These are phyloP conservation scores for Claviceps lovelessii DNA, from an alignment of 2,329 filamentous ascomycete species.

Conservation along the genomic window DNA sequence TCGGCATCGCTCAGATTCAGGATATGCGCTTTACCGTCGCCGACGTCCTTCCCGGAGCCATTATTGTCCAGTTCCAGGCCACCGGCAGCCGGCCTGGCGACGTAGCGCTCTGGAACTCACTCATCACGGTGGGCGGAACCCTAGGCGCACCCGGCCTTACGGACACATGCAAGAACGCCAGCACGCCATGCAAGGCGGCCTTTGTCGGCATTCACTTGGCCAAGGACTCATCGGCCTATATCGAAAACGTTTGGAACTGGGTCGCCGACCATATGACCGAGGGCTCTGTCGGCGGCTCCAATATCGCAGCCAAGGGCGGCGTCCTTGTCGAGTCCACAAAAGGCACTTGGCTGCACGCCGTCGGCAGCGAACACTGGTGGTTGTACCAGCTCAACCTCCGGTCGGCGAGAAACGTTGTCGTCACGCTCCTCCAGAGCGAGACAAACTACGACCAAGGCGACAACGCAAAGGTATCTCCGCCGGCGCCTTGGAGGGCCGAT, in stretches of 20 bases:
- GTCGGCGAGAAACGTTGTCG: conserved; percentile 33
- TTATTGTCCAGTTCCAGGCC: conserved; percentile 23
- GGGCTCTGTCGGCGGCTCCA: conserved; percentile 27
- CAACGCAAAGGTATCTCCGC: conserved; percentile 20
- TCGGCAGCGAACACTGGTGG: conserved; percentile 41
- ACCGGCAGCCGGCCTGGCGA: conserved; percentile 29
- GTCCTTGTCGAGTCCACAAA: conserved; percentile 30
- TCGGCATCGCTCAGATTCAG: conserved; percentile 33
- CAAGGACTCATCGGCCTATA: conserved; percentile 10
- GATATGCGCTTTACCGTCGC: conserved; percentile 38
- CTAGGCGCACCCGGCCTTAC: conserved; percentile 21
- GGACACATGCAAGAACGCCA: conserved; percentile 19
- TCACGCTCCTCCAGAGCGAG: conserved; percentile 38
- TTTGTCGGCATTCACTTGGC: conserved; percentile 36
- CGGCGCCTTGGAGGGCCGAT: conserved; percentile 26
- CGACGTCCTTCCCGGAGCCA: conserved; percentile 26
- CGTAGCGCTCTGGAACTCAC: conserved; percentile 35
- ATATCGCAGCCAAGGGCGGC: conserved; percentile 35
- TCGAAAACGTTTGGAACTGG: conserved; percentile 24
- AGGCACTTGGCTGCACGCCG: conserved; percentile 33
- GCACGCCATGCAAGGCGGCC: conserved; percentile 30
- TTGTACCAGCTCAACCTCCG: conserved; percentile 44
- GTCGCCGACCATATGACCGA: conserved; percentile 32
- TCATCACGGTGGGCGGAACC: conserved; percentile 32
- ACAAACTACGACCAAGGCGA: conserved; percentile 28